Evolutionary conservation across 148 eudicot species (phyloP).

Genomic region (Agrostemma githago): DNA sequence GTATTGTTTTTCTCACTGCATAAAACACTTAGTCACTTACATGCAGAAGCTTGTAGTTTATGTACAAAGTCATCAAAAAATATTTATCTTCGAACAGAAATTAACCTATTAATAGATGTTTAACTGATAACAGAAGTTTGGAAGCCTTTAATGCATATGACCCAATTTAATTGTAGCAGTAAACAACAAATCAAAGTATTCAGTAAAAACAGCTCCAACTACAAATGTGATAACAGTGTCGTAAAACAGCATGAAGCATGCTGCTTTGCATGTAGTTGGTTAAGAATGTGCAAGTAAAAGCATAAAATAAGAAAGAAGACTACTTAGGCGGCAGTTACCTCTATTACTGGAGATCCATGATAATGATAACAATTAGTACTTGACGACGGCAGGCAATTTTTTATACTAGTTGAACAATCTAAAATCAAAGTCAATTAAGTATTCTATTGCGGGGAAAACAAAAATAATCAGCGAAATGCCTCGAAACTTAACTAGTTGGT

Average conservation of each 20-base stretch:
- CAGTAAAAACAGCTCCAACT: neutral
- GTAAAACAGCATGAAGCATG: conserved; percentile 30
- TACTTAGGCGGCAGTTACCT: neutral
- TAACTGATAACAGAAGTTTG: conserved; percentile 2
- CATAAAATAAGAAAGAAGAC: conserved; percentile 5
- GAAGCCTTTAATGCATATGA: neutral
- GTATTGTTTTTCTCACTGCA: neutral
- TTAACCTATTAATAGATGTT: neutral
- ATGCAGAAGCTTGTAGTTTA: conserved; percentile 5
- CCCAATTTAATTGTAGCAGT: neutral
- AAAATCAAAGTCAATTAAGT: neutral
- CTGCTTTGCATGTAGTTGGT: conserved; percentile 17
- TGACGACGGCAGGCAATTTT: neutral
- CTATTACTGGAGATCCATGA: neutral
- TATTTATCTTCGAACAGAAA: neutral
- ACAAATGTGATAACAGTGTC: conserved; percentile 9
- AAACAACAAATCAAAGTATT: neutral
- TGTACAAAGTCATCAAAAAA: neutral
- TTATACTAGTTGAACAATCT: neutral
- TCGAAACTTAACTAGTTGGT: neutral
- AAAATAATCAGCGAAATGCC: neutral
- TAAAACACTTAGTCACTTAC: neutral
- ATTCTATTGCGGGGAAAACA: neutral
- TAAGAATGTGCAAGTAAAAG: conserved; percentile 1
- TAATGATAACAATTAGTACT: neutral